Evolutionary conservation across 2,329 filamentous ascomycete species (phyloP).

Genomic region (Aspergillus ruber): DNA sequence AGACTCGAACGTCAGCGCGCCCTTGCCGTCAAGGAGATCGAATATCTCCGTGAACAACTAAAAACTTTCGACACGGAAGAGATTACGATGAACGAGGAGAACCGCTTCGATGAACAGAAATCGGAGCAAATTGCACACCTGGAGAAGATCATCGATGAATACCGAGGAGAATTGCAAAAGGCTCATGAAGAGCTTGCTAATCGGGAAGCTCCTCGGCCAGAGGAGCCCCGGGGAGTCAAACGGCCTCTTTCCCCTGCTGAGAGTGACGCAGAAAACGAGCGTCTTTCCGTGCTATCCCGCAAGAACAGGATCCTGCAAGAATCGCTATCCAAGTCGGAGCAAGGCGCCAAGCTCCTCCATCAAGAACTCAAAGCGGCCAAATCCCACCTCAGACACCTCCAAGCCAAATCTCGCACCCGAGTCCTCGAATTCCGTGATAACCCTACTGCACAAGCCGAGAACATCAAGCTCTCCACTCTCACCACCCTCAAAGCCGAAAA

Average conservation of each 20-base stretch:
- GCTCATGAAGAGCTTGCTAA: conserved; percentile 69
- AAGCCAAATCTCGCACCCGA: conserved; percentile 67
- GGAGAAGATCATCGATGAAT: conserved; percentile 78
- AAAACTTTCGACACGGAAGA: conserved; percentile 86
- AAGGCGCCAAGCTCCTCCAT: conserved; percentile 62
- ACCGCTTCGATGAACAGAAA: conserved; percentile 66
- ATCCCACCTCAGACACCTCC: conserved; percentile 63
- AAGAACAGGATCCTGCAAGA: conserved; percentile 84
- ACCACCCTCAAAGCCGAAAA: conserved; percentile 76
- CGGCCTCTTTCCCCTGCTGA: conserved; percentile 55
- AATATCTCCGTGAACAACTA: conserved; percentile 86
- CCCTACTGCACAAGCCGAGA: conserved; percentile 78
- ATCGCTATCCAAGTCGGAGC: conserved; percentile 63
- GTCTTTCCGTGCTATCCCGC: conserved; percentile 73
- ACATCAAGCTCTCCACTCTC: conserved; percentile 75
- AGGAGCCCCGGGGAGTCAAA: conserved; percentile 51
- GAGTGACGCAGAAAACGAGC: conserved; percentile 55
- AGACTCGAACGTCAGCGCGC: conserved; percentile 79
- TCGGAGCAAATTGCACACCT: conserved; percentile 69
- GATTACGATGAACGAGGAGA: conserved; percentile 72
- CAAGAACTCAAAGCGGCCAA: conserved; percentile 67
- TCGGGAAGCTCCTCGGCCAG: conserved; percentile 47
- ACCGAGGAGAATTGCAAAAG: conserved; percentile 71
- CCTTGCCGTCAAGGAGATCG: conserved; percentile 84
- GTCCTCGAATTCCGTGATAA: conserved; percentile 85